Evolutionary conservation across 768 basidiomycete genomes (phyloP), one percentile per base, ranked within the genome.

Genomic region (Dioszegia hungarica): DNA sequence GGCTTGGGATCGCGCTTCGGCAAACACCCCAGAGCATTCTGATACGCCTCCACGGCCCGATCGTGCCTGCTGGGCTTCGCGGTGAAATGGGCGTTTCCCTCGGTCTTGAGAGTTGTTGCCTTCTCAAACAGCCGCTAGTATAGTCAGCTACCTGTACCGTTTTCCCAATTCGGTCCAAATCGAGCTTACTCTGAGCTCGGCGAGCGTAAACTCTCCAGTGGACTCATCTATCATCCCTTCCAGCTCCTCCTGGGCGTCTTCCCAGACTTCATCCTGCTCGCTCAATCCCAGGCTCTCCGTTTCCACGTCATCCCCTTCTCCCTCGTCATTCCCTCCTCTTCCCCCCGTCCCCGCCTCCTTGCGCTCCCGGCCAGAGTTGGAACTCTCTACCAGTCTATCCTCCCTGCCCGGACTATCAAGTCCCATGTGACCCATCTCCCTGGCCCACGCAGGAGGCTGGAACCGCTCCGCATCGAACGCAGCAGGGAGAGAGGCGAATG

Each of bases 21-120:
- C 48, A 94, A 76, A 46, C 77, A 79, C 29, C 80, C 80, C n/a
- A 93, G 79, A 2, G 82, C 92, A 36, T 82, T 78, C 57, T 80
- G 80, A 74, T 95, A 95, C 2, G 82, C 77, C 15, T 79, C 81
- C 11, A 90, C 78, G 3, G 91, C 90, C 61, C 85, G 83, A 25
- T 81, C 79, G 85, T 87, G 89, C 59, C 80, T 77, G 36, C 80
- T 76, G 19, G 81, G 65, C 37, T 55, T 56, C 14, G 50, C 76
- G 44, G 84, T 84, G 76, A 90, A 94, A 59, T 79, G 77, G 2
- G 81, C 81, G 61, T 91, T 94, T 17, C 90, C 92, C 67, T 86
- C 82, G 8, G 77, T 75, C 75, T 93, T 95, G 51, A 86, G 76
- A 44, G 82, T 81, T 25, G 82, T 81, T 15, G 86, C 86, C 59